Evolutionary conservation across 1,284 basidiomycete genomes (phyloP), one percentile per base, ranked within the genome.

Genomic region (Dichomitus squalens): DNA sequence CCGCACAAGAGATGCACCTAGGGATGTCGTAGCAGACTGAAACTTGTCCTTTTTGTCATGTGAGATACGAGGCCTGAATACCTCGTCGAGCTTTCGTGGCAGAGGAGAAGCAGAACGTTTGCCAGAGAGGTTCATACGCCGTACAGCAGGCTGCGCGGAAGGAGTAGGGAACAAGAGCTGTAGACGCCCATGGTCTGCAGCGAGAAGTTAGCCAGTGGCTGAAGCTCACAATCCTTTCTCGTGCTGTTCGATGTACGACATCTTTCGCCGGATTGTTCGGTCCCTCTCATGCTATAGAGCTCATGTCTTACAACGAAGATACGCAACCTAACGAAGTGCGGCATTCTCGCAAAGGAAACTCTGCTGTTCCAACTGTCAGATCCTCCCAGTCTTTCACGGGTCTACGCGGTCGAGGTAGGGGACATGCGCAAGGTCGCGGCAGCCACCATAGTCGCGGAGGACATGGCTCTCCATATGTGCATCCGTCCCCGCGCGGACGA

Each of bases 251-350:
- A 47, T 33, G 44, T 33, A 20, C 44, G 29, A 33, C 27, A 47
- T 3, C 31, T 31, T 14, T 31, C 27, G n/a, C 43, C 16, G 27
- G 43, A 46, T 25, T 11, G n/a, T 29, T 14, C 29, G 7, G 7
- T 11, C 31, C 52, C 12, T 34, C 31, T 23, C 36, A 23, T 36
- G 36, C 12, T 25, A 18, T 44, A 38, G 46, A 46, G n/a, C 21
- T 18, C 21, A 64, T 66, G 63, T 34, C 60, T 34, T 44, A 59
- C 68, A 68, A 52, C 56, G 79, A 80, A 64, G 78, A 80, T 63
- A 58, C 63, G 1, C 79, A 79, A 50, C 76, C 76, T n/a, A 79
- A 79, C 58, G 75, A 79, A 61, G 49, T 69, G 7, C 75, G 76
- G 39, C 64, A 71, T 49, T 54, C 71, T 31, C 69, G 72, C 41